Conservation (phyloP, 2,329 filamentous ascomycete genomes). For the Pseudogymnoascus sp. region DNA sequence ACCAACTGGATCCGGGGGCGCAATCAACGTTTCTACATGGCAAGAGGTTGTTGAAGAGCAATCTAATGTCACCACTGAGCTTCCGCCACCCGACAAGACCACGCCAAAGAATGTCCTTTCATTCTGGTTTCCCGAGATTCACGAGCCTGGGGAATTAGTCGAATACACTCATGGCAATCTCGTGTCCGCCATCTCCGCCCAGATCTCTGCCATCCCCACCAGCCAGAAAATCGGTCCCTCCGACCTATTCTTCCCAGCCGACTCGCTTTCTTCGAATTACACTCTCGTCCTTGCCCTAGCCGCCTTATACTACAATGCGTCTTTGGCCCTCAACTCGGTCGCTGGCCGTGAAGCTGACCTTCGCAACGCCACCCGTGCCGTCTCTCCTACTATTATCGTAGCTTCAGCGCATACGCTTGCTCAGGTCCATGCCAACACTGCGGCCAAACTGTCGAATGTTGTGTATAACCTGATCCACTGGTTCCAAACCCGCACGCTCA, state of each 20-base stretch:
- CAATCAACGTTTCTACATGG: slow-evolving; percentile 82
- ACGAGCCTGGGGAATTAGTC: slow-evolving; percentile 58
- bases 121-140: slow-evolving; percentile 54
- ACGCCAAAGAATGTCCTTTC: slow-evolving; percentile 51
- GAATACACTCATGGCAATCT: slow-evolving; percentile 77
- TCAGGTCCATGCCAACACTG: slow-evolving; percentile 56
- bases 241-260: slow-evolving; percentile 79
- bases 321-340: slow-evolving; percentile 81
- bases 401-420: slow-evolving; percentile 67
- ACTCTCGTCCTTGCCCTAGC: slow-evolving; percentile 71
- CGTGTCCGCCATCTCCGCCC: slow-evolving; percentile 74
- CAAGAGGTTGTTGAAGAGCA: slow-evolving; percentile 75
- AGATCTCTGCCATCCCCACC: slow-evolving; percentile 68
- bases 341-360: slow-evolving; percentile 67
- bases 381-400: slow-evolving; percentile 76
- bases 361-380: slow-evolving; percentile 59
- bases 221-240: slow-evolving; percentile 63
- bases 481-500: slow-evolving; percentile 61
- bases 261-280: slow-evolving; percentile 72
- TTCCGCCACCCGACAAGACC: slow-evolving; percentile 54
- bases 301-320: slow-evolving; percentile 76
- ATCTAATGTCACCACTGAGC: slow-evolving; percentile 47
- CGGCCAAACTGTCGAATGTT: slow-evolving; percentile 50
- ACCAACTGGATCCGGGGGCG: slow-evolving; percentile 65
- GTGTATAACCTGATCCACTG: slow-evolving; percentile 62